Base-by-base conservation (phyloP, 108 stramenopile genomes). In the Pseudonitzschia multiseries region DNA sequence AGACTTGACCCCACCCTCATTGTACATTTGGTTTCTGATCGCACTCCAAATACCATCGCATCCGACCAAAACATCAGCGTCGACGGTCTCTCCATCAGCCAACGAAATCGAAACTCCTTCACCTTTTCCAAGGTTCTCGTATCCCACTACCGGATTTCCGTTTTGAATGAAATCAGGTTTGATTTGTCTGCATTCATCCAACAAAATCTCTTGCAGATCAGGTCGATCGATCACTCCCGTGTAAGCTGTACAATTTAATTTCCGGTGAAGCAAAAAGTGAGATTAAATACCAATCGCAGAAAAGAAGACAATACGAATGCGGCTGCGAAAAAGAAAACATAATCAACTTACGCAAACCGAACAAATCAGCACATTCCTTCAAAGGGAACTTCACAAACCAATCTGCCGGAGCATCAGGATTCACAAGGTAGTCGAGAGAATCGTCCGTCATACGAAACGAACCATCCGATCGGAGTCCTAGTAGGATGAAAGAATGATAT, bases 351-450 rank as follows among this genome's bases (percentile, higher is more conserved):
- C 66, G 82, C 20, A 83, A 70, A 59, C 82, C 82, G 43, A 72
- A 83, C 24, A 83, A 44, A 57, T 83, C 82, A 64, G 82, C 82
- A 44, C 82, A 83, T 70, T 83, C 78, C 62, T 93, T 96, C 68
- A 97, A 83, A 20, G 96, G 94, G 79, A 98, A 98, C 83, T 96
- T 96, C 70, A 95, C 93, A 86, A 97, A 98, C 98, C 98, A 95
- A 74, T 95, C 93, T 24, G 90, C 86, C 22, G 95, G 95, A 27
- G 92, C 89, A 71, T 89, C 88, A 1, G 84, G 78, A 83, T 96
- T 89, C 80, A 77, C 79, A 40, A 96, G 72, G 51, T 92, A 96
- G 78, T 89, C 87, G 46, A 92, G 59, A 22, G 83, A 82, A 81
- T 95, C 92, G 69, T 86, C 78, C 9, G 95, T 93, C 95, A 96